Conservation (phyloP, 768 basidiomycete genomes). For the Auriscalpium orientale region DNA sequence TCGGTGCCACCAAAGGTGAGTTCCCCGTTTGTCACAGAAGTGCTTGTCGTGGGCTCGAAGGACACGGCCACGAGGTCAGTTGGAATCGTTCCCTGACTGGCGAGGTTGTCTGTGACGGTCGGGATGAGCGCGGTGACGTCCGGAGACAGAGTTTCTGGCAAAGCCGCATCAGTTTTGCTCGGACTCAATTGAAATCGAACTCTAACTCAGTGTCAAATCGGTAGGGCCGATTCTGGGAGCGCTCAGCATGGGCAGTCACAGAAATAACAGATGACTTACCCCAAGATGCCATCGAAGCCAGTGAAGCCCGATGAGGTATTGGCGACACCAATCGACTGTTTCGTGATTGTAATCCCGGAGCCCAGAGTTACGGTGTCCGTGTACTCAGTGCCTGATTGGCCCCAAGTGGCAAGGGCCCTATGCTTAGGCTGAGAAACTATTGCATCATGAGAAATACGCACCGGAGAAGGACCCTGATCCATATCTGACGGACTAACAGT, state of each 20-base stretch:
- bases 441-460: constrained; percentile 9
- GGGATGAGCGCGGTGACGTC: constrained; percentile 27
- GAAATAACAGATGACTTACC: constrained; percentile 30
- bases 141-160: constrained; percentile 22
- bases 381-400: constrained; percentile 23
- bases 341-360: constrained; percentile 37
- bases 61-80: too few species aligned
- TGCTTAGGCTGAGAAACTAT: neutral
- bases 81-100: constrained; percentile 21
- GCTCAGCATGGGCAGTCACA: neutral
- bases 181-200: neutral
- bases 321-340: constrained; percentile 63
- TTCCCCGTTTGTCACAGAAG: constrained; percentile 25
- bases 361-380: constrained; percentile 49
- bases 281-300: constrained; percentile 57
- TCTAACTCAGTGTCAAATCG: constrained; percentile 38
- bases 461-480: constrained; percentile 57
- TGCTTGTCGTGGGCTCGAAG: constrained; percentile 23
- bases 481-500: constrained; percentile 41
- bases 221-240: constrained; percentile 49
- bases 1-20: constrained; percentile 32
- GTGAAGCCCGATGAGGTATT: constrained; percentile 30
- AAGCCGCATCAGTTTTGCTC: too few species aligned
- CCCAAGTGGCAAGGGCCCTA: too few species aligned
- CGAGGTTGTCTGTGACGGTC: constrained; percentile 43